Conservation (phyloP, 148 eudicot genomes). For the Arbutus unedo region DNA sequence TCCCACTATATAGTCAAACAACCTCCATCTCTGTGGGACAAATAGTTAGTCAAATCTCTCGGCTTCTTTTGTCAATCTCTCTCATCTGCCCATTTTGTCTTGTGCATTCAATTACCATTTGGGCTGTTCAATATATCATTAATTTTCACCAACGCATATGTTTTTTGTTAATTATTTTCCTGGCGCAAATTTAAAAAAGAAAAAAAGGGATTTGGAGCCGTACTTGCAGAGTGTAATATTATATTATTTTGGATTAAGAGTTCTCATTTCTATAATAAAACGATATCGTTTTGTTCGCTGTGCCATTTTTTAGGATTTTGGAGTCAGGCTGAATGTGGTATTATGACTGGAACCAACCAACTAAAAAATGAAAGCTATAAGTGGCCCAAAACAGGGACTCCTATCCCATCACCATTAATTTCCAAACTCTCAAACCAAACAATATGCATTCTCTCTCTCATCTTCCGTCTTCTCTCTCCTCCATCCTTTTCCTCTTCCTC, state of each 20-base stretch:
- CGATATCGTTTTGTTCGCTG: too few species aligned
- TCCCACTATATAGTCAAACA: too few species aligned
- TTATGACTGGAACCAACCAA: too few species aligned
- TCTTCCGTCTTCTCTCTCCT: neutral
- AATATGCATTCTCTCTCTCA: constrained; percentile 11
- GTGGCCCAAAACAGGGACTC: neutral
- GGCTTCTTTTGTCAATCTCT: neutral
- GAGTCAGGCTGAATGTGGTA: too few species aligned
- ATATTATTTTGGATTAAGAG: too few species aligned
- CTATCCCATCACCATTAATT: neutral
- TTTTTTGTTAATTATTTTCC: too few species aligned
- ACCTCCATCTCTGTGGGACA: neutral
- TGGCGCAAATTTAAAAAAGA: too few species aligned
- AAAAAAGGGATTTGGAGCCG: too few species aligned
- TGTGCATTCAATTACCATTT: neutral
- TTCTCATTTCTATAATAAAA: too few species aligned
- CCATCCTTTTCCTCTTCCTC: constrained; percentile 11
- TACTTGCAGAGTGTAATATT: too few species aligned
- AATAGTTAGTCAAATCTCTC: neutral
- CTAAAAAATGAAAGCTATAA: neutral
- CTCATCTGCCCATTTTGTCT: neutral
- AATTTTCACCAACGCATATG: too few species aligned
- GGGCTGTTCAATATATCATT: neutral
- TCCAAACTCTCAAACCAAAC: neutral
- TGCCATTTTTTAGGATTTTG: too few species aligned